Evolutionary conservation across 352 stramenopile species (phyloP), one percentile per base, ranked within the genome.

Genomic region (Phytophthora citrophthora): DNA sequence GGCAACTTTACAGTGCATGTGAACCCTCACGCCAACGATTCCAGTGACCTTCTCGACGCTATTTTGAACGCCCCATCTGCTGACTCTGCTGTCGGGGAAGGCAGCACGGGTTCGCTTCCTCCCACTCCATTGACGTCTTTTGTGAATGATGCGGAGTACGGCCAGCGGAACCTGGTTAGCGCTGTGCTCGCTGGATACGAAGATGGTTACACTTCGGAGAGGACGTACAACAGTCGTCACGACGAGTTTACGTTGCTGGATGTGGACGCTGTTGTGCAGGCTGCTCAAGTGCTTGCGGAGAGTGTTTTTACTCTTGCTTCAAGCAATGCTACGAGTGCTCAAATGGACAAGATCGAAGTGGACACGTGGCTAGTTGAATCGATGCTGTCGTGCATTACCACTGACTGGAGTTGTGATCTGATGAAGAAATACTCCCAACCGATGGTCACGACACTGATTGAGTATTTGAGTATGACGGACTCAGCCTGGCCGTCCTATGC

Each of bases 131-230:
- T 95, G 52, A 53, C 79, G 2, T 89, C 86, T 34, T 95, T 95
- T 34, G 74, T 93, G 44, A 93, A 95, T 55, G 77, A 77, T 16
- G 67, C 64, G 1, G 84, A 93, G 59, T 95, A 75, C 44, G 86
- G 86, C 11, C 63, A 81, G 47, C 72, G 74, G 12, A 64, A 88
- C 24, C 68, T 95, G 12, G 81, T 87, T 5, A 53, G 77, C 10
- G 86, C 81, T 10, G 86, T 95, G 11, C 61, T 95, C 6, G 77
- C 82, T 38, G 86, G 86, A 9, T 95, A 93, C 26, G 83, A 90
- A 57, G 58, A 61, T 1, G 56, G 71, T 7, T 94, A 88, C 70
- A 70, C 70, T 2, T 69, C 57, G 1, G 64, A 72, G 4, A 77
- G 53, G 12, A 62, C 73, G 38, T 95, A 89, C 67, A 84, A 89